Evolutionary conservation across 2,329 filamentous ascomycete genomes (phyloP).

Genomic region (Diaporthe australafricana): DNA sequence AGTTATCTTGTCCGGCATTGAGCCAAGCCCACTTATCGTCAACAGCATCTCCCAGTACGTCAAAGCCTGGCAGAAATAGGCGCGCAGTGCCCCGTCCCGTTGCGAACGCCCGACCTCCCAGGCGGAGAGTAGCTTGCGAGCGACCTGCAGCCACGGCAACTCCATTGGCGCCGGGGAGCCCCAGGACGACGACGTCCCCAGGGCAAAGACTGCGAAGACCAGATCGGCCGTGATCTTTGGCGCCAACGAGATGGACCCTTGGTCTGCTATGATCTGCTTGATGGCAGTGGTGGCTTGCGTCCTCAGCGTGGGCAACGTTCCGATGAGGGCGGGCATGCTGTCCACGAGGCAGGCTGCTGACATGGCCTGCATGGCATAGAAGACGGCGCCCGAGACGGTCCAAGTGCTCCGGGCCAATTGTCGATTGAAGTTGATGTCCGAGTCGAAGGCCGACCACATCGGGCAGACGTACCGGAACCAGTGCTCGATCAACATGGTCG

Average conservation of each 20-base stretch:
- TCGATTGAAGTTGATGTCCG: slow-evolving; percentile 43
- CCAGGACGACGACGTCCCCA: neutral
- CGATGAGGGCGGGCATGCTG: neutral
- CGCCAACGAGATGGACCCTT: neutral
- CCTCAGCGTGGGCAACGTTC: neutral
- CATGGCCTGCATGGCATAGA: slow-evolving; percentile 44
- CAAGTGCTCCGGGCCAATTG: slow-evolving; percentile 41
- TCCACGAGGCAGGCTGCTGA: slow-evolving; percentile 44
- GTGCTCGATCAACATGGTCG: slow-evolving; percentile 45
- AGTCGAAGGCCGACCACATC: slow-evolving; percentile 45
- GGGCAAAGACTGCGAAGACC: neutral
- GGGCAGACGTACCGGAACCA: slow-evolving; percentile 46
- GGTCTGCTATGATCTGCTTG: neutral
- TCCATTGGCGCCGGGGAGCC: neutral
- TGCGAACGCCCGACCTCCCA: neutral
- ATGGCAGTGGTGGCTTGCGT: neutral
- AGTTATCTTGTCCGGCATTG: neutral
- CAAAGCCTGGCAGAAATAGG: neutral
- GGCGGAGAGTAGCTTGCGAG: neutral
- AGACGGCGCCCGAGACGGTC: slow-evolving; percentile 42
- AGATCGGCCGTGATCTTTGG: neutral
- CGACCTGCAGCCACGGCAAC: neutral
- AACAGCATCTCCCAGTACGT: neutral
- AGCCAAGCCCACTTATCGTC: neutral
- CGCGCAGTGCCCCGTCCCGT: neutral